phyloP scores from a whole-genome alignment of 1,284 basidiomycete genomes.

The Trametes hirsuta region DNA sequence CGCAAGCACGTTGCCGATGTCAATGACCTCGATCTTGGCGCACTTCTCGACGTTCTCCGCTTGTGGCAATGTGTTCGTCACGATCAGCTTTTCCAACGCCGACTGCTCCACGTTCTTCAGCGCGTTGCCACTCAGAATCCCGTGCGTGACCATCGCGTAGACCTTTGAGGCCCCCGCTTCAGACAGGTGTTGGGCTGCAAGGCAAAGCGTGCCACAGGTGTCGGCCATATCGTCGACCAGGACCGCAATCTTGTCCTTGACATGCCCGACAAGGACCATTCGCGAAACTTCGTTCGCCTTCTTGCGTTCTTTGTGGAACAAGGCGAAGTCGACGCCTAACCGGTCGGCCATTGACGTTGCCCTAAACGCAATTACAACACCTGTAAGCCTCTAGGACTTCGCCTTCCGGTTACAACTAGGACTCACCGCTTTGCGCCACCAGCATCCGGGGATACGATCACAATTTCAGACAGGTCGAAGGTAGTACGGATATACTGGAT shows the following conservation, averaged over 20 bases:
- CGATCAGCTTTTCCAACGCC: conserved; percentile 92
- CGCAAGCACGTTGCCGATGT: conserved; percentile 93
- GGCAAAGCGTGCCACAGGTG: conserved; percentile 96
- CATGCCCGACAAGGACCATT: conserved; percentile 97
- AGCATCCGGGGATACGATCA: conserved; percentile 98
- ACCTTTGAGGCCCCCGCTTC: conserved; percentile 91
- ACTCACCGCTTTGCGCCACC: conserved; percentile 95
- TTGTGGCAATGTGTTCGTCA: conserved; percentile 99
- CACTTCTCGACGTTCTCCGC: conserved; percentile 76
- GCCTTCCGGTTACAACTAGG: too few species aligned
- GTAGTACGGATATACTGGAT: conserved; percentile 94
- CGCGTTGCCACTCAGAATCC: conserved; percentile 92
- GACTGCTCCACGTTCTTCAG: conserved; percentile 73
- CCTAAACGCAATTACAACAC: conserved; percentile 45
- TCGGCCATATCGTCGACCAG: conserved; percentile 99
- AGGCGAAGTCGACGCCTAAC: conserved; percentile 95
- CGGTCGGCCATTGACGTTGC: conserved; percentile 98
- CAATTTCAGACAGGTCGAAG: conserved; percentile 86
- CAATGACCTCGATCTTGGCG: conserved; percentile 92
- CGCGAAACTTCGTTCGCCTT: conserved; percentile 99
- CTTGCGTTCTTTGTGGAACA: conserved; percentile 99
- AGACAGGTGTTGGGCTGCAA: conserved; percentile 88
- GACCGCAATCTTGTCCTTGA: conserved; percentile 92
- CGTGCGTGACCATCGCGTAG: conserved; percentile 96
- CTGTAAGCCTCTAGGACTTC: not conserved